Conservation (phyloP, 2,329 filamentous ascomycete genomes). For the Alternaria sp. region DNA sequence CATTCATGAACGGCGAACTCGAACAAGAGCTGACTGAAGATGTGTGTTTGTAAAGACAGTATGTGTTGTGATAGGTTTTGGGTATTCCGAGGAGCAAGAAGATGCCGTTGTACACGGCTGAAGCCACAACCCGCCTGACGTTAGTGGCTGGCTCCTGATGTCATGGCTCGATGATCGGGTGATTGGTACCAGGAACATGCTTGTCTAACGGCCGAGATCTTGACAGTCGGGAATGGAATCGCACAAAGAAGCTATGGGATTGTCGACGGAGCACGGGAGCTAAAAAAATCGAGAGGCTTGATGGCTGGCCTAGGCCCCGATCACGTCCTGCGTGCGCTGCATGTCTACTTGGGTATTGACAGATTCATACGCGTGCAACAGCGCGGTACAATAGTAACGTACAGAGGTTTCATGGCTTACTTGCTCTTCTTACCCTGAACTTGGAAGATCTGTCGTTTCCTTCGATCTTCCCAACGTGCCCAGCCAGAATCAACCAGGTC, state of each 20-base stretch:
- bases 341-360: constrained; percentile 5
- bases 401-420: constrained; percentile 16
- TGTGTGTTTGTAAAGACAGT: not conserved
- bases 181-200: constrained; percentile 4
- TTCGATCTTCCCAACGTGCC: constrained; percentile 81
- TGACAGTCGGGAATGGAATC: not conserved
- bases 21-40: not conserved
- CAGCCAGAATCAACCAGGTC: constrained; percentile 91
- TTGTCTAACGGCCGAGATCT: not conserved
- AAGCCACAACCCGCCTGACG: not conserved
- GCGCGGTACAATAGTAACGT: not conserved
- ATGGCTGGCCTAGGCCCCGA: not conserved
- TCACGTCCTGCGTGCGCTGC: not conserved
- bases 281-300: constrained; percentile 5
- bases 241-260: not conserved
- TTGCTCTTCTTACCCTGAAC: constrained; percentile 41
- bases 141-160: constrained; percentile 10
- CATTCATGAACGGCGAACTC: not conserved
- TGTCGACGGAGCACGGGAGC: constrained; percentile 1
- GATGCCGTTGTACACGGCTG: not conserved
- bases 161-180: constrained; percentile 2
- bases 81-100: not conserved
- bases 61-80: not conserved
- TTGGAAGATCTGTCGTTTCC: constrained; percentile 37
- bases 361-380: not conserved